Conservation (phyloP, 306 rosid species). For the Senna tora region DNA sequence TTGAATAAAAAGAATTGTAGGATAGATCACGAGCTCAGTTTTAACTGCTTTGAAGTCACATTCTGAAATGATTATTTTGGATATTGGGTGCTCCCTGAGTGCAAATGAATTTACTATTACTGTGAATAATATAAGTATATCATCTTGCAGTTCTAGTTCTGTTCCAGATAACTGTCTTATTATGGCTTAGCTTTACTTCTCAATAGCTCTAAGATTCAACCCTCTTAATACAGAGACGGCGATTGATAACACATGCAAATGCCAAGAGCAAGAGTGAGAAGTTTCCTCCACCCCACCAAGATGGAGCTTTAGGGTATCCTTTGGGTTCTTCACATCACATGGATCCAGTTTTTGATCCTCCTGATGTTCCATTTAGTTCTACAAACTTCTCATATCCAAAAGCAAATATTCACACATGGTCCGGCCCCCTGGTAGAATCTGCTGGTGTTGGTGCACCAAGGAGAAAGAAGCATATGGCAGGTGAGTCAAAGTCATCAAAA, state of each 20-base stretch:
- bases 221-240: slow-evolving; percentile 67
- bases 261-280: slow-evolving; percentile 99
- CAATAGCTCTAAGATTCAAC: slow-evolving; percentile 19
- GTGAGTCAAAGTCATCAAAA: slow-evolving; percentile 63
- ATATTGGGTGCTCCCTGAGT: slow-evolving; percentile 16
- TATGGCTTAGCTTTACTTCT: slow-evolving; percentile 12
- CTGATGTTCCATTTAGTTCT: slow-evolving; percentile 89
- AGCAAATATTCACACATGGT: slow-evolving; percentile 85
- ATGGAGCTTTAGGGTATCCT: slow-evolving; percentile 90
- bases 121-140: background rate
- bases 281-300: slow-evolving; percentile 99
- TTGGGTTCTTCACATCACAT: slow-evolving; percentile 88
- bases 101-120: background rate
- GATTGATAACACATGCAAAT: slow-evolving; percentile 88
- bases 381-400: slow-evolving; percentile 82
- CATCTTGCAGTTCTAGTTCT: background rate
- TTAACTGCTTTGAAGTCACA: background rate
- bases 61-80: slow-evolving; percentile 2
- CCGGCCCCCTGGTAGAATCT: slow-evolving; percentile 86
- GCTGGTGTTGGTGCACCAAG: slow-evolving; percentile 67
- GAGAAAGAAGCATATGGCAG: slow-evolving; percentile 75
- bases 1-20: background rate
- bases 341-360: slow-evolving; percentile 85
- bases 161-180: slow-evolving; percentile 11
- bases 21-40: background rate